phyloP scores from a whole-genome alignment of 2,329 filamentous ascomycete species.

The Incumbomyces delicatus region DNA sequence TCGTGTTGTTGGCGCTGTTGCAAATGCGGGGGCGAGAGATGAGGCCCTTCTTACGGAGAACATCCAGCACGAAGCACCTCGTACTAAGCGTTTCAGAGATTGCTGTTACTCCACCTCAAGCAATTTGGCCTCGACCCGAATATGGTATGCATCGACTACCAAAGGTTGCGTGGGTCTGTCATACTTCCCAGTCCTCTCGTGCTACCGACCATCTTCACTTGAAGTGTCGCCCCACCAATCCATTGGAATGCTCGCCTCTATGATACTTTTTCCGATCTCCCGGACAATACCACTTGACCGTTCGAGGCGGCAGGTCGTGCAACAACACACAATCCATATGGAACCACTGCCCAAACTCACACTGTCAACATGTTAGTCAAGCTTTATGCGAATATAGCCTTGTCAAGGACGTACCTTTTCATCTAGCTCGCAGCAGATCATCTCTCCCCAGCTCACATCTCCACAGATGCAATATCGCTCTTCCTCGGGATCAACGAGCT shows the following conservation, averaged over 20 bases:
- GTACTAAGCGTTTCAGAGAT: too few species aligned
- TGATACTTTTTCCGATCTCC: slow-evolving; percentile 46
- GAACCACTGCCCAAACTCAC: slow-evolving; percentile 56
- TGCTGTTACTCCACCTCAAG: too few species aligned
- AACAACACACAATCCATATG: slow-evolving; percentile 53
- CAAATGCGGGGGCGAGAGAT: too few species aligned
- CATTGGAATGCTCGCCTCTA: slow-evolving; percentile 26
- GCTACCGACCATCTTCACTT: slow-evolving; percentile 4
- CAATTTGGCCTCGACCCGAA: too few species aligned
- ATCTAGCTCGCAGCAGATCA: slow-evolving; percentile 57
- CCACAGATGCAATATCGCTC: slow-evolving; percentile 55
- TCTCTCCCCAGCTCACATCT: slow-evolving; percentile 54
- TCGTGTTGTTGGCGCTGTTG: too few species aligned
- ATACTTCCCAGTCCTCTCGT: too few species aligned
- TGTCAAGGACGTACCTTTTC: slow-evolving; percentile 33
- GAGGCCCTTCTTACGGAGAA: too few species aligned
- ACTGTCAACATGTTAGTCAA: slow-evolving; percentile 30
- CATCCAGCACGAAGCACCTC: too few species aligned
- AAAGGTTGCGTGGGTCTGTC: too few species aligned
- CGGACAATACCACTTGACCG: slow-evolving; percentile 57
- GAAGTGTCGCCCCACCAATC: slow-evolving; percentile 20
- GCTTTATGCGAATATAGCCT: not conserved
- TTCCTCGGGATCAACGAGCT: slow-evolving; percentile 51
- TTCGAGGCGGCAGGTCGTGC: slow-evolving; percentile 47
- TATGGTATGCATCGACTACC: too few species aligned